phyloP scores from a whole-genome alignment of 345 rosid genomes.

The Rhizophora apiculata region DNA sequence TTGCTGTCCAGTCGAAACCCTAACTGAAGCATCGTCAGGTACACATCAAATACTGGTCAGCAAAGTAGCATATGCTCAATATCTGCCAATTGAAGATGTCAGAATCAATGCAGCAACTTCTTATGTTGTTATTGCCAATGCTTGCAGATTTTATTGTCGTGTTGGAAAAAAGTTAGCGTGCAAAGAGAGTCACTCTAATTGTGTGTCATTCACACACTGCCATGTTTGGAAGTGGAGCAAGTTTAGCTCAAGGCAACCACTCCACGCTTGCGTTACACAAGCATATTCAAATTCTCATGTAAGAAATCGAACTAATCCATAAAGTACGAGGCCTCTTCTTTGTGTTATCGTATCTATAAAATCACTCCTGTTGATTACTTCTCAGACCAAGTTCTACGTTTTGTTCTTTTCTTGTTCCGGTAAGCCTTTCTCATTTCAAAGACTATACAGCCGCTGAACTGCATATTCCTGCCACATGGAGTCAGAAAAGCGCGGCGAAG shows the following conservation, averaged over 20 bases:
- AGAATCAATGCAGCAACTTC: too few species aligned
- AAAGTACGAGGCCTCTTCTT: neutral
- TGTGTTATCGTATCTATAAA: constrained; percentile 4
- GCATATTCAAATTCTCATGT: neutral
- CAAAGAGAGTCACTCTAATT: neutral
- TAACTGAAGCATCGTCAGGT: too few species aligned
- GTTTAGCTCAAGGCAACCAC: constrained; percentile 29
- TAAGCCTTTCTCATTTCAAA: neutral
- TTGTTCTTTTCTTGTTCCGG: neutral
- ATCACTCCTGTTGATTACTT: neutral
- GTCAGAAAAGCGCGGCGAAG: constrained; percentile 13
- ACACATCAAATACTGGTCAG: too few species aligned
- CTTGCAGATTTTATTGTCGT: neutral
- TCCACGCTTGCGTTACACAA: constrained; percentile 19
- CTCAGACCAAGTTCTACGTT: neutral
- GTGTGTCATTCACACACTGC: neutral
- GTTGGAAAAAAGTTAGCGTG: neutral
- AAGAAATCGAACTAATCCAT: constrained; percentile 15
- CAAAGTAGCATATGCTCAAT: too few species aligned
- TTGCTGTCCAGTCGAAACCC: too few species aligned
- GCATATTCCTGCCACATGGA: constrained; percentile 19
- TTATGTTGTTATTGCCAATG: too few species aligned
- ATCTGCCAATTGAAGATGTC: too few species aligned
- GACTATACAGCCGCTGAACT: too few species aligned
- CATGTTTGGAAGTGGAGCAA: constrained; percentile 28